Conservation (phyloP, 1,139 yeast genomes). For the Candida frijolesensis region DNA sequence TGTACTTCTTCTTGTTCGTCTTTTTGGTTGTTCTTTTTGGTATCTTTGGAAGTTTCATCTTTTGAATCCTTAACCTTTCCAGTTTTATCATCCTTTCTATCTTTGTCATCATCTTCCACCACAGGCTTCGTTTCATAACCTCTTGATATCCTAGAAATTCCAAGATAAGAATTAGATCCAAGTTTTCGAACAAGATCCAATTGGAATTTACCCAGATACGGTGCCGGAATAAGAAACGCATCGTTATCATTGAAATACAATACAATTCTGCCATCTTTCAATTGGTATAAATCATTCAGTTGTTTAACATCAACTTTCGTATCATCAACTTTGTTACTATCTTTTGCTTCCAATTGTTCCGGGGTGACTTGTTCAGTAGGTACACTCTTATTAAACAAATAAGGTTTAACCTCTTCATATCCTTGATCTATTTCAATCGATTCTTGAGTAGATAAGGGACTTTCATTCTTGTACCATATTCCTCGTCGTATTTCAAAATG, state of each 20-base stretch:
- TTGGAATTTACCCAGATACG: slow-evolving; percentile 36
- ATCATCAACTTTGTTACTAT: background rate
- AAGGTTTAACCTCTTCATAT: slow-evolving; percentile 41
- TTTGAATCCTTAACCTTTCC: slow-evolving; percentile 15
- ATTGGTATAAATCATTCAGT: slow-evolving; percentile 32
- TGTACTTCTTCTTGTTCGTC: slow-evolving; percentile 10
- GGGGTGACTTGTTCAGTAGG: slow-evolving; percentile 6
- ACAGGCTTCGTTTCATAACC: slow-evolving; percentile 31
- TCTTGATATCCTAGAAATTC: slow-evolving; percentile 29
- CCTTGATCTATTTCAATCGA: slow-evolving; percentile 63
- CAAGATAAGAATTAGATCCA: slow-evolving; percentile 32
- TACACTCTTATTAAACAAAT: slow-evolving; percentile 20
- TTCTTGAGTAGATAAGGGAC: slow-evolving; percentile 56
- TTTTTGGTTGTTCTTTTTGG: too few species aligned
- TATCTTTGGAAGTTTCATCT: slow-evolving; percentile 9
- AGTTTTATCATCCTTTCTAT: slow-evolving; percentile 27
- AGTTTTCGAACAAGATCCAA: slow-evolving; percentile 40
- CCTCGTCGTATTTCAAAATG: slow-evolving; percentile 82
- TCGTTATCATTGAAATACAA: slow-evolving; percentile 35
- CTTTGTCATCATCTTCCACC: slow-evolving; percentile 29
- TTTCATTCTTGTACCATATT: slow-evolving; percentile 72
- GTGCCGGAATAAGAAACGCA: slow-evolving; percentile 42
- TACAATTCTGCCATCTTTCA: slow-evolving; percentile 33
- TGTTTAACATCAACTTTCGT: slow-evolving; percentile 18
- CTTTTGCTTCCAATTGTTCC: slow-evolving; percentile 5